Base-by-base conservation (phyloP, 2,329 filamentous ascomycete genomes). In the Phoma sp. region DNA sequence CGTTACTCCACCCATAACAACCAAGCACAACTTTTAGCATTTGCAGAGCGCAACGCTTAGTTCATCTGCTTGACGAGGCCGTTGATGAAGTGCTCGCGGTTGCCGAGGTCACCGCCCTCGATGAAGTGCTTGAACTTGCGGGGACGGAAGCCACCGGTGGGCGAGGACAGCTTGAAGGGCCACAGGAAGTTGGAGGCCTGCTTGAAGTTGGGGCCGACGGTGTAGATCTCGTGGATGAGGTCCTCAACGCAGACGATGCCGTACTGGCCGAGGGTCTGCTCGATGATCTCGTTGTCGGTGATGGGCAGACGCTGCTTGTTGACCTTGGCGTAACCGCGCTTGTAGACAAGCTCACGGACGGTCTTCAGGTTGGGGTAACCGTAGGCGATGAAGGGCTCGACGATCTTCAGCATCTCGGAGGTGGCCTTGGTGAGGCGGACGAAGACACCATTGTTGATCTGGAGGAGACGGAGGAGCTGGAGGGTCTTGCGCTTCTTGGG, bases 401-500 rank as follows among this genome's bases (percentile, higher is more conserved):
- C 92, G 70, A 99, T 74, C 71, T 94, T 96, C 78, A 96, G 86
- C 93, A 97, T 97, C 88, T 97, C 93, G 41, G 73, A 88, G 77
- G 94, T 98, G 69, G 95, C 95, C 91, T 98, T 99, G 85, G 93
- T 98, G 78, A 97, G 85, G 76, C 88, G 88, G 83, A 99, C 85
- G 84, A 99, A 99, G 82, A 97, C 91, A 82, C 95, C 95, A 81
- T 96, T 98, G 92, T 99, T 99, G 91, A 99, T 99, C 87, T 99
- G 95, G 78, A 99, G 90, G 68, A 99, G 92, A 88, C 95, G 94
- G 81, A 99, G 94, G 62, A 99, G 91, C 85, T 99, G 95, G 74
- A 99, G 90, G 79, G 96, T 98, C 90, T 99, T 99, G 88, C 95
- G 94, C 82, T 96, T 96, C 91, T 99, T 98, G 77, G 95, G 95